Conservation (phyloP, 768 basidiomycete species). For the Lactarius hengduanensis region DNA sequence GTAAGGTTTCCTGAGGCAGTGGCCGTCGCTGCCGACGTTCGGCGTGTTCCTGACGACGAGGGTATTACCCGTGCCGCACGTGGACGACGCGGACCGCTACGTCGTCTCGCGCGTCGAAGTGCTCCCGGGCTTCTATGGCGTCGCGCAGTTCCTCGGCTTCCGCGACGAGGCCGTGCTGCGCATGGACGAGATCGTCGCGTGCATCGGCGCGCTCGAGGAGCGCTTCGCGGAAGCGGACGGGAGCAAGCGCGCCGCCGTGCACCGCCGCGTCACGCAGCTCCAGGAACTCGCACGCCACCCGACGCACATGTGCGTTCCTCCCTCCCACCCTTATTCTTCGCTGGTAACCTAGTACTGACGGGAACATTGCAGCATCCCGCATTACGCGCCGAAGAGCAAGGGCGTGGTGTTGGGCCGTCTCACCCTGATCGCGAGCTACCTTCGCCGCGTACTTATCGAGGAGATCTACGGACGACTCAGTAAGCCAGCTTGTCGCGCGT, state of each 20-base stretch:
- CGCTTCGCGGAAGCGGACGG: slow-evolving; percentile 28
- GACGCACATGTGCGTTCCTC: slow-evolving; percentile 55
- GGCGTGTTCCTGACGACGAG: slow-evolving; percentile 66
- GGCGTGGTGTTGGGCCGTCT: slow-evolving; percentile 35
- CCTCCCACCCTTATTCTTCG: not conserved
- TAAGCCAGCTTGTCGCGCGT: slow-evolving; percentile 31
- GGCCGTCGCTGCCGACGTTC: slow-evolving; percentile 65
- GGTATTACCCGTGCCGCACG: slow-evolving; percentile 49
- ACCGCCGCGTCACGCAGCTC: slow-evolving; percentile 42
- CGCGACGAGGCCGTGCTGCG: slow-evolving; percentile 43
- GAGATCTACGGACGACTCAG: slow-evolving; percentile 58
- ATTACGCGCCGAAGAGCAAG: slow-evolving; percentile 54
- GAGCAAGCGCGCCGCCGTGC: slow-evolving; percentile 35
- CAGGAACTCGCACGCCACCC: slow-evolving; percentile 40
- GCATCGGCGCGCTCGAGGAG: slow-evolving; percentile 50
- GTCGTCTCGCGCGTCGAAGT: slow-evolving; percentile 59
- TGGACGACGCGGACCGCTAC: slow-evolving; percentile 52
- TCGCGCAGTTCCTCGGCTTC: slow-evolving; percentile 60
- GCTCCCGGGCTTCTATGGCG: slow-evolving; percentile 60
- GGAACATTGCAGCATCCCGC: slow-evolving; percentile 45
- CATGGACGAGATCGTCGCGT: slow-evolving; percentile 48
- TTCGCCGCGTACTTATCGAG: slow-evolving; percentile 56
- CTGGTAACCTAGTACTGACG: not conserved
- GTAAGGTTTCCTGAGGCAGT: slow-evolving; percentile 57
- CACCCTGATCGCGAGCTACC: slow-evolving; percentile 40